phyloP scores from a whole-genome alignment of 441 rosid genomes.

The Pelargonium australe region DNA sequence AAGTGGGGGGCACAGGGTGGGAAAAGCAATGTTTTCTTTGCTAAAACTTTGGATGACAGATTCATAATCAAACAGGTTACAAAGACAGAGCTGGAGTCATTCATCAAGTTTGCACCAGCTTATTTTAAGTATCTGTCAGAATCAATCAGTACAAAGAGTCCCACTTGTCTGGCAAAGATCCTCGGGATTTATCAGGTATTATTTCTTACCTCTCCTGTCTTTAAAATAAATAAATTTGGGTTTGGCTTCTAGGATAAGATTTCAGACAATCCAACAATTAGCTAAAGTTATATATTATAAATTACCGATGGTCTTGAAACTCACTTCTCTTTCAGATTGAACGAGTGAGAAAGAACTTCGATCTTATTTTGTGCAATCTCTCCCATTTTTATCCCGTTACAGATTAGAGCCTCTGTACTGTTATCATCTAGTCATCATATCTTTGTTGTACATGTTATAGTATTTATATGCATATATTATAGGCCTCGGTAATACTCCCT shows the following conservation, averaged over 20 bases:
- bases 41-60: conserved; percentile 93
- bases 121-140: conserved; percentile 80
- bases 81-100: conserved; percentile 94
- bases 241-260: neutral
- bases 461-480: neutral
- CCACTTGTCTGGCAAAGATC: conserved; percentile 96
- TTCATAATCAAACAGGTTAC: conserved; percentile 97
- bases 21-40: conserved; percentile 98
- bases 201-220: neutral
- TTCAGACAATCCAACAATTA: neutral
- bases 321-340: neutral
- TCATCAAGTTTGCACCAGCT: conserved; percentile 74
- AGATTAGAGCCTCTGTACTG: no score
- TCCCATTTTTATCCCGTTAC: neutral
- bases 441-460: neutral
- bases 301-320: neutral
- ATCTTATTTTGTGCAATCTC: neutral
- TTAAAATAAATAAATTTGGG: neutral
- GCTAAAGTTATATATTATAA: neutral
- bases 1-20: conserved; percentile 99
- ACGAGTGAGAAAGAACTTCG: no score
- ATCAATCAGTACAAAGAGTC: conserved; percentile 70
- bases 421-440: neutral
- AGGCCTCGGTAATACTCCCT: neutral
- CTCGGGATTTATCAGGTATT: conserved; percentile 96